These are phyloP conservation scores for Colletotrichum sp. DNA, from an alignment of 2,329 filamentous ascomycete species.

Conservation along the genomic window DNA sequence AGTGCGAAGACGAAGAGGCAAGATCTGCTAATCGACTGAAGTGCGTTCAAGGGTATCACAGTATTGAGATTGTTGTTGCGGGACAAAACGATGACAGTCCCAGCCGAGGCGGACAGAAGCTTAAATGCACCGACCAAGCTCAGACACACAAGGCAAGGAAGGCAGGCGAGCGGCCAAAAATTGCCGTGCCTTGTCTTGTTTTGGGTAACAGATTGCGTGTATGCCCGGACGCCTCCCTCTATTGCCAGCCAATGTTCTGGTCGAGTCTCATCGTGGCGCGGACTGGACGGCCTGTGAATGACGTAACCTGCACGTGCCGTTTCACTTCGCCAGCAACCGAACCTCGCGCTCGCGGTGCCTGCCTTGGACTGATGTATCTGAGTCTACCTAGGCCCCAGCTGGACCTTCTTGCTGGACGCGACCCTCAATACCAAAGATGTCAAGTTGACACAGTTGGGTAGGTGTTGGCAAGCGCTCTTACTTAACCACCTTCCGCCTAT, in stretches of 20 bases:
- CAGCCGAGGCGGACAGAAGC: conserved; percentile 9
- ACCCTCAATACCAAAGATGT: background rate
- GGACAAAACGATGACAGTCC: background rate
- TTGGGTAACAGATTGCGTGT: conserved; percentile 4
- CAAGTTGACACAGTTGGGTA: background rate
- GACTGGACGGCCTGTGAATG: background rate
- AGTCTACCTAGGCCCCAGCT: background rate
- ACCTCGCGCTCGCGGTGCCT: background rate
- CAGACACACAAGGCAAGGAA: background rate
- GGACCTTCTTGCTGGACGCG: background rate
- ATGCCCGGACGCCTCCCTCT: conserved; percentile 5
- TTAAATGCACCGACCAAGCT: conserved; percentile 7
- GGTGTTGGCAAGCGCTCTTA: background rate
- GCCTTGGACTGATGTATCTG: background rate
- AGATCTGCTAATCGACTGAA: background rate
- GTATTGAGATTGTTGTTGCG: background rate
- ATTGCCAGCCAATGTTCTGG: conserved; percentile 2
- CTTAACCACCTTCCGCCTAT: background rate
- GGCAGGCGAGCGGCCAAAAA: background rate
- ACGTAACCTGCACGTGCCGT: conserved; percentile 18
- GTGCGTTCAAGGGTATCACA: background rate
- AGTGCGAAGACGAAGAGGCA: background rate
- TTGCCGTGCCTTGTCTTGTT: conserved; percentile 1
- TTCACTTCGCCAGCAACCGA: background rate
- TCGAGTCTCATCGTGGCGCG: background rate